Evolutionary conservation across 2,329 filamentous ascomycete genomes (phyloP).

Genomic region (Aspergillus pseudoviridinutans): DNA sequence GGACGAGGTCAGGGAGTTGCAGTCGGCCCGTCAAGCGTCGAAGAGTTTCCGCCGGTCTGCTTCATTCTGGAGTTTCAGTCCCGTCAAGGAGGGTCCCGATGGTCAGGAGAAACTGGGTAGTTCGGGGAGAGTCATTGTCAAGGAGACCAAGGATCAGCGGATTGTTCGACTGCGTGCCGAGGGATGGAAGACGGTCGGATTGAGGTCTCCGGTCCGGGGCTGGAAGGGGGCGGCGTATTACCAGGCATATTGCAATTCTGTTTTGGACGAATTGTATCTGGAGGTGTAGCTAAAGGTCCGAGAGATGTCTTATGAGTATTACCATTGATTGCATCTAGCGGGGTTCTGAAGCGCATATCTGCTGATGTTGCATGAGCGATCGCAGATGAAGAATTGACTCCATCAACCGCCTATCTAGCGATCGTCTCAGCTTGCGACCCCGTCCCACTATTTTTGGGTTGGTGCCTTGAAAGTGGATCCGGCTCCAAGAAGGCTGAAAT

Average conservation of each 20-base stretch:
- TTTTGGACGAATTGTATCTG: constrained; percentile 35
- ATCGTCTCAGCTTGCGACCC: neutral
- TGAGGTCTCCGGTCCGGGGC: constrained; percentile 25
- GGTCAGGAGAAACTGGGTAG: neutral
- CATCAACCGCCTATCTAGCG: neutral
- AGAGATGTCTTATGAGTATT: neutral
- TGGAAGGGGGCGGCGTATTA: constrained; percentile 40
- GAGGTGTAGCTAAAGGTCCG: constrained; percentile 2
- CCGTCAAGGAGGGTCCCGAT: constrained; percentile 15
- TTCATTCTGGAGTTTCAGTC: constrained; percentile 41
- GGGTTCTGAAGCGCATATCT: neutral
- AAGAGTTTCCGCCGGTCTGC: constrained; percentile 26
- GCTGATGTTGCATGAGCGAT: neutral
- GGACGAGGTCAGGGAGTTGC: constrained; percentile 19
- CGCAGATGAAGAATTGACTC: neutral
- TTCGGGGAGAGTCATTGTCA: neutral
- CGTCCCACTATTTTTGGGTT: neutral
- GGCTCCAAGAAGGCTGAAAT: neutral
- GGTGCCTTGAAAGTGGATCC: neutral
- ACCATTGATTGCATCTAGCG: neutral
- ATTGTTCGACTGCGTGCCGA: constrained; percentile 32
- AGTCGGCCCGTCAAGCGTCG: constrained; percentile 21
- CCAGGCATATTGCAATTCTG: constrained; percentile 31
- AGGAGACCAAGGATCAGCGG: constrained; percentile 32
- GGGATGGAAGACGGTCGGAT: constrained; percentile 37